A percentile compares a stretch with the other conserved stretches of the same genome.
phyloP scores from a whole-genome alignment of 768 basidiomycete species.

The Rickenella mellea region DNA sequence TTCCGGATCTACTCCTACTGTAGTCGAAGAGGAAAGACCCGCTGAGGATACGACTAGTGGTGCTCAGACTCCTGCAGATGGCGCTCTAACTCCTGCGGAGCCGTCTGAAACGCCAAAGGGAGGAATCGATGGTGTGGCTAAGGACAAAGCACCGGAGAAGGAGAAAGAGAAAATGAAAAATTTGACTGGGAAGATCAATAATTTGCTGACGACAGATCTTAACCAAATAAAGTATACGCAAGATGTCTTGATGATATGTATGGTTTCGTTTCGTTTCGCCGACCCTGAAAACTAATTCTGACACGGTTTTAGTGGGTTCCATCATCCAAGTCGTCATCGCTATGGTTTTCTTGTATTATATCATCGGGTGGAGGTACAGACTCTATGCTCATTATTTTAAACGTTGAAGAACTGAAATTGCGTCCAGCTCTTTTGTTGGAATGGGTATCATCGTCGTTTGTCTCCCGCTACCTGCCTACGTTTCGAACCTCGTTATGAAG shows the following conservation, averaged over 20 bases:
- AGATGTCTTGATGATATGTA: no score
- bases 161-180: conserved; percentile 8
- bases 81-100: background rate
- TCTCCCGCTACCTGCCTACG: conserved; percentile 48
- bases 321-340: conserved; percentile 27
- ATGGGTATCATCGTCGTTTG: conserved; percentile 41
- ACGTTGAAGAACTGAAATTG: background rate
- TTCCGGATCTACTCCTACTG: background rate
- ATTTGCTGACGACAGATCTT: conserved; percentile 61
- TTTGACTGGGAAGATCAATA: conserved; percentile 63
- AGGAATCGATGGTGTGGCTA: no score
- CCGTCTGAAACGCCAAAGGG: background rate
- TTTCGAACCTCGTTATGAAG: conserved; percentile 37
- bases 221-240: conserved; percentile 23
- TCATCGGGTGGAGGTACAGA: conserved; percentile 41
- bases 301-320: background rate
- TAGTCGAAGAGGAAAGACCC: background rate
- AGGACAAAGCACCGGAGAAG: no score
- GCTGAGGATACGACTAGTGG: background rate
- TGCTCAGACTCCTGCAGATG: background rate
- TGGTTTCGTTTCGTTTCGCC: no score
- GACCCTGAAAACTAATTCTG: no score
- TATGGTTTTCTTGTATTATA: conserved; percentile 30
- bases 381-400: background rate
- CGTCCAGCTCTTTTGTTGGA: conserved; percentile 44